phyloP scores from a whole-genome alignment of 2,329 filamentous ascomycete species.

The Alternaria sp. region DNA sequence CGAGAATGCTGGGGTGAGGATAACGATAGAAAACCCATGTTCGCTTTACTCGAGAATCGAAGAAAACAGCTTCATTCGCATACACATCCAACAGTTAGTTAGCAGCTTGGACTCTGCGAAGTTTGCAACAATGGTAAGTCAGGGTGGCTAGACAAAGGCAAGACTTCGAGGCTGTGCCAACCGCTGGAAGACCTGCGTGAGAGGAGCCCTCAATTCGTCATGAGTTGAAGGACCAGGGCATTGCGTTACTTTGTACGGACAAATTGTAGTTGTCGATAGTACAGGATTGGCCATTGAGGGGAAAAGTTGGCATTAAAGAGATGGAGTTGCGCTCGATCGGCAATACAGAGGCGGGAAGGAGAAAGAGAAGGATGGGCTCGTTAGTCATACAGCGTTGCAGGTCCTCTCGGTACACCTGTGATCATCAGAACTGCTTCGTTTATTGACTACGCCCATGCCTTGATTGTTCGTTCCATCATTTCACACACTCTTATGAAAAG shows the following conservation, averaged over 20 bases:
- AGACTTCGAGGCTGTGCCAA: background rate
- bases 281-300: background rate
- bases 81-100: background rate
- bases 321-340: background rate
- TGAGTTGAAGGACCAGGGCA: background rate
- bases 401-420: background rate
- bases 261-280: background rate
- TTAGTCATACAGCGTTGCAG: background rate
- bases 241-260: background rate
- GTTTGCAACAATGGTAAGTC: background rate
- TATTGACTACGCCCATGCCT: background rate
- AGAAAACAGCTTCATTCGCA: background rate
- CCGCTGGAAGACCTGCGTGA: background rate
- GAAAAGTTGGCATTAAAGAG: background rate
- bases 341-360: background rate
- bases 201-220: background rate
- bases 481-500: background rate
- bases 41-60: background rate
- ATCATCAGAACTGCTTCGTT: background rate
- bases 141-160: background rate
- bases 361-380: background rate
- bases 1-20: slow-evolving; percentile 32
- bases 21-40: background rate
- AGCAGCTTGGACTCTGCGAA: background rate
- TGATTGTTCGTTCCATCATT: background rate